Conservation (phyloP, 2,329 filamentous ascomycete genomes). For the Scytalidium lignicola region DNA sequence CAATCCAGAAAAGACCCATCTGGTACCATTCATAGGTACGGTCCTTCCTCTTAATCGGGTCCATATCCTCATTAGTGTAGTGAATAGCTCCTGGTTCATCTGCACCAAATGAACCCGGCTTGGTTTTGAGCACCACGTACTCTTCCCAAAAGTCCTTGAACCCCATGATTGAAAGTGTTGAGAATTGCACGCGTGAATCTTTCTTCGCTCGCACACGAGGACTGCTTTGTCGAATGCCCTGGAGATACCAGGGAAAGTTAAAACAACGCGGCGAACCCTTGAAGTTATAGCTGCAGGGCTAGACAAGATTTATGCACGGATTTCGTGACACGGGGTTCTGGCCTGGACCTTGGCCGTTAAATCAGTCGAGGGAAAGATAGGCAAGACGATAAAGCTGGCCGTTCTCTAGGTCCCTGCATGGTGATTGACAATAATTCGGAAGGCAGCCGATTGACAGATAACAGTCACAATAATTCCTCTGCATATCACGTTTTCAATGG, state of each 20-base stretch:
- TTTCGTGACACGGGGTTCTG: not conserved
- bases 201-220: not conserved
- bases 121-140: slow-evolving; percentile 2
- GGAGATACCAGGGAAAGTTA: not conserved
- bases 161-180: not conserved
- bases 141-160: slow-evolving; percentile 2
- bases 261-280: not conserved
- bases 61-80: slow-evolving; percentile 18
- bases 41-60: slow-evolving; percentile 10
- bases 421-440: not conserved
- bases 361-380: not conserved
- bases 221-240: not conserved
- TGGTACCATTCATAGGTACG: slow-evolving; percentile 13
- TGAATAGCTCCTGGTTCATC: slow-evolving; percentile 8
- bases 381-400: not conserved
- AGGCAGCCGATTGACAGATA: not conserved
- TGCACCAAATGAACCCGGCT: slow-evolving; percentile 12
- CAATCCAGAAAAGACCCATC: slow-evolving; percentile 22
- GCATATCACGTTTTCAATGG: not conserved
- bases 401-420: not conserved
- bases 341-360: not conserved
- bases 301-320: not conserved
- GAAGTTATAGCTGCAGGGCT: not conserved
- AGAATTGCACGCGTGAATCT: not conserved
- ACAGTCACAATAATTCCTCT: not conserved